These are phyloP conservation scores for Komagataella ulmi DNA, from an alignment of 805 yeast genomes.

Conservation along the genomic window DNA sequence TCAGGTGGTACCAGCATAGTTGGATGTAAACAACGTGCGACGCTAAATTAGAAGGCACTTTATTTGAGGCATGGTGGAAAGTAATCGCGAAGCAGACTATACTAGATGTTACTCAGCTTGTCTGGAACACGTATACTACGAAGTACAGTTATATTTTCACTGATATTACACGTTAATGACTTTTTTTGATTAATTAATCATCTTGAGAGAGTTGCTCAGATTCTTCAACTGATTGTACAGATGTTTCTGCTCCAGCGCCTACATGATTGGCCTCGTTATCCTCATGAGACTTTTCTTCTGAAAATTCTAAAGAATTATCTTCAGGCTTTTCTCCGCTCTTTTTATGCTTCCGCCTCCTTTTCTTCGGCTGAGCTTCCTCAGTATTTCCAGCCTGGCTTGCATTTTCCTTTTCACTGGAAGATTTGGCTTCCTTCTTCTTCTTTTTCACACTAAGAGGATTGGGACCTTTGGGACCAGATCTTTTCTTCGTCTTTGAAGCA, in stretches of 20 bases:
- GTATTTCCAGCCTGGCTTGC: neutral
- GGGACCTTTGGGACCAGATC: conserved; percentile 68
- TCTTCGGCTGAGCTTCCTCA: neutral
- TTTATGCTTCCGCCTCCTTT: neutral
- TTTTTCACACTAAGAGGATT: conserved; percentile 86
- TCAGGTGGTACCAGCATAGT: conserved; percentile 85
- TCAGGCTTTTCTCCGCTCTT: neutral
- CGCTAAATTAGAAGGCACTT: neutral
- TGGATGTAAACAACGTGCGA: neutral
- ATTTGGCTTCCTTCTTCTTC: conserved; percentile 24
- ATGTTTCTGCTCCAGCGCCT: neutral
- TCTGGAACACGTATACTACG: neutral
- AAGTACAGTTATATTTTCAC: neutral
- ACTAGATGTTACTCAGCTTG: neutral
- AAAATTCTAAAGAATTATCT: neutral
- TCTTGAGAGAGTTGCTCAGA: neutral
- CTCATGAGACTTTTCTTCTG: neutral
- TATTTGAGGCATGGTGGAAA: neutral
- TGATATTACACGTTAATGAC: neutral
- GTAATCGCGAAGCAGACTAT: neutral
- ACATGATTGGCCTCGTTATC: neutral
- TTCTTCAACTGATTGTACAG: neutral
- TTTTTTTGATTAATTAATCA: neutral
- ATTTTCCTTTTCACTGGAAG: neutral
- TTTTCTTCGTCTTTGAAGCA: conserved; percentile 24